Conservation (phyloP, 306 rosid genomes). For the Mimosa pudica region DNA sequence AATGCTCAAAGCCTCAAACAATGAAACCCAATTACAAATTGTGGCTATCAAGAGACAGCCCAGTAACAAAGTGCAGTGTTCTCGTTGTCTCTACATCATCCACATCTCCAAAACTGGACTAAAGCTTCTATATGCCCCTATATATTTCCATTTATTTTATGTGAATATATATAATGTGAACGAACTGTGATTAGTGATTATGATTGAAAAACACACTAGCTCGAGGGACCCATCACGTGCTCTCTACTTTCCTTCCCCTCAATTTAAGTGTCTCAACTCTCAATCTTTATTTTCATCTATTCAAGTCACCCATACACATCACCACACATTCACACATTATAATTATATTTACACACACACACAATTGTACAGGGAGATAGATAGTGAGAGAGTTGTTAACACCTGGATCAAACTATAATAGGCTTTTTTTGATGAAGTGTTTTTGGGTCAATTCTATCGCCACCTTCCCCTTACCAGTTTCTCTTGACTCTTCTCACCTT, state of each 20-base stretch:
- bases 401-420: conserved; percentile 4
- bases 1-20: not conserved
- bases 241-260: not conserved
- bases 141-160: too few species aligned
- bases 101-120: not conserved
- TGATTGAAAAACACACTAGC: conserved; percentile 1
- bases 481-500: conserved; percentile 34
- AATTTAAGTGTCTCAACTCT: not conserved
- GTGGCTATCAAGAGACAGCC: not conserved
- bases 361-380: not conserved
- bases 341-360: too few species aligned
- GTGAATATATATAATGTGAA: not conserved
- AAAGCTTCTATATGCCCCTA: not conserved
- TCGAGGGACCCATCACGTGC: conserved; percentile 9
- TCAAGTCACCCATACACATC: not conserved
- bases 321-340: too few species aligned
- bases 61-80: not conserved
- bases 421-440: conserved; percentile 20
- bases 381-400: conserved; percentile 30
- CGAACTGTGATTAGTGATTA: not conserved
- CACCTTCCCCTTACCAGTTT: conserved; percentile 16
- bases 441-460: conserved; percentile 44
- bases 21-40: not conserved
- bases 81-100: not conserved
- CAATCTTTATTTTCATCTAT: not conserved